Conservation (phyloP, 108 stramenopile species). For the Fragilaria crotonensis region DNA sequence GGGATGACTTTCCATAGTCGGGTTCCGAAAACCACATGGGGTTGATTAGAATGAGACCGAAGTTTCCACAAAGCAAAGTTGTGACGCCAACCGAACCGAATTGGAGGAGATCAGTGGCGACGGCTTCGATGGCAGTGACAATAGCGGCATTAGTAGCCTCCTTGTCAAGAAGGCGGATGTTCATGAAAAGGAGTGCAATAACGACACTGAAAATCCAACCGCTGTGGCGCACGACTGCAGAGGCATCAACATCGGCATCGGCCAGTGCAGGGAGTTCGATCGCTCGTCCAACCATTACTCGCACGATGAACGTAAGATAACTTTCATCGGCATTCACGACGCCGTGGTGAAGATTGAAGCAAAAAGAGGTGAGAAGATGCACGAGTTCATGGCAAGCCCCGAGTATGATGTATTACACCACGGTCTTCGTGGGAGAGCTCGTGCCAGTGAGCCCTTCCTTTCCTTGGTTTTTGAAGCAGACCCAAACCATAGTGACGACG, state of each 20-base stretch:
- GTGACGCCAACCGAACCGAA: constrained; percentile 9
- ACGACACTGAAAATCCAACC: constrained; percentile 56
- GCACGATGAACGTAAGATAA: background rate
- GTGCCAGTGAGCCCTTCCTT: too few species aligned
- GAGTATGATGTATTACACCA: constrained; percentile 40
- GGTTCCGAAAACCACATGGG: constrained; percentile 33
- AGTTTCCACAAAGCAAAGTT: constrained; percentile 66
- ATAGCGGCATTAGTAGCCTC: constrained; percentile 14
- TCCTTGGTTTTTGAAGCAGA: too few species aligned
- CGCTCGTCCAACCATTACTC: constrained; percentile 14
- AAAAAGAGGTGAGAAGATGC: constrained; percentile 28
- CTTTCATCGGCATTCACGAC: constrained; percentile 5
- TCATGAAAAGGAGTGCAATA: constrained; percentile 34
- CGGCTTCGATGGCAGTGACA: constrained; percentile 52
- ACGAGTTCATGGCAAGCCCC: constrained; percentile 50
- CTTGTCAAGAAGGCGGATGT: too few species aligned
- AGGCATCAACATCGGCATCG: background rate
- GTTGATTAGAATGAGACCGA: constrained; percentile 66
- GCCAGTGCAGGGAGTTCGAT: constrained; percentile 9
- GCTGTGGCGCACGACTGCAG: constrained; percentile 19
- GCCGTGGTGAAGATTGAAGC: constrained; percentile 3
- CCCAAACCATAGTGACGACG: too few species aligned
- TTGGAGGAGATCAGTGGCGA: constrained; percentile 50
- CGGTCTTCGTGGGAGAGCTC: background rate
- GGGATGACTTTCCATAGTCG: constrained; percentile 42